These are phyloP conservation scores for Teratosphaeria zuluensis DNA, from an alignment of 2,329 filamentous ascomycete genomes.

Conservation along the genomic window DNA sequence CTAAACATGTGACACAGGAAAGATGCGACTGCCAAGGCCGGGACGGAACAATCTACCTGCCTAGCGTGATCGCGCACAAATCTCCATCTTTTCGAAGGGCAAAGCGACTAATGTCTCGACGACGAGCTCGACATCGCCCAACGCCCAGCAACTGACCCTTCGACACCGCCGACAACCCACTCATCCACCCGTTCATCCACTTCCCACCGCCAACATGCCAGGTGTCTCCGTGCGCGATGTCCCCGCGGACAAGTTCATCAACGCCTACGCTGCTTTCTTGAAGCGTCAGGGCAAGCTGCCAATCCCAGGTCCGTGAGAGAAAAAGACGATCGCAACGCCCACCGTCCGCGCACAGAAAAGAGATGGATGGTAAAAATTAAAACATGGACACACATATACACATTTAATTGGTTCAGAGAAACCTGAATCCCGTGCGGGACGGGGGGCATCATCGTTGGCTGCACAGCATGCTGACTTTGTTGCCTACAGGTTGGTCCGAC, in stretches of 20 bases:
- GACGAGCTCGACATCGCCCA: slow-evolving; percentile 1
- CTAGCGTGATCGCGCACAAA: background rate
- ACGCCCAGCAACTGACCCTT: slow-evolving; percentile 1
- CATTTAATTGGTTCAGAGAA: slow-evolving; percentile 22
- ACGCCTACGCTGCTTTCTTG: slow-evolving; percentile 77
- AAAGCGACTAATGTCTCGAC: background rate
- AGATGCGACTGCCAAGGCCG: background rate
- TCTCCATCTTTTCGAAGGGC: background rate
- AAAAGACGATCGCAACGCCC: slow-evolving; percentile 2
- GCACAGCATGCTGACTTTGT: slow-evolving; percentile 25
- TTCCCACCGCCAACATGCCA: slow-evolving; percentile 60
- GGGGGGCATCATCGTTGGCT: slow-evolving; percentile 32
- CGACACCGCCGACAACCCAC: background rate
- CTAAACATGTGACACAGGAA: too few relatives aligned
- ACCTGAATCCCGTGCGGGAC: slow-evolving; percentile 46
- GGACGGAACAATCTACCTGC: background rate
- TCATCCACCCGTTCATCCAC: slow-evolving; percentile 3
- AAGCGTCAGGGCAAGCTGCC: slow-evolving; percentile 91
- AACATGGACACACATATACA: slow-evolving; percentile 10
- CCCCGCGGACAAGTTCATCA: slow-evolving; percentile 85
- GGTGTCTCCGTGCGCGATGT: slow-evolving; percentile 78
- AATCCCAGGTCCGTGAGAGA: slow-evolving; percentile 62
- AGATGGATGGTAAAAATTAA: slow-evolving; percentile 10
- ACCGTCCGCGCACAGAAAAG: slow-evolving; percentile 8
- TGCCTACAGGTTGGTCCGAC: slow-evolving; percentile 85